Evolutionary conservation across 1,284 basidiomycete genomes (phyloP).

Genomic region (Ganoderma multipileum): DNA sequence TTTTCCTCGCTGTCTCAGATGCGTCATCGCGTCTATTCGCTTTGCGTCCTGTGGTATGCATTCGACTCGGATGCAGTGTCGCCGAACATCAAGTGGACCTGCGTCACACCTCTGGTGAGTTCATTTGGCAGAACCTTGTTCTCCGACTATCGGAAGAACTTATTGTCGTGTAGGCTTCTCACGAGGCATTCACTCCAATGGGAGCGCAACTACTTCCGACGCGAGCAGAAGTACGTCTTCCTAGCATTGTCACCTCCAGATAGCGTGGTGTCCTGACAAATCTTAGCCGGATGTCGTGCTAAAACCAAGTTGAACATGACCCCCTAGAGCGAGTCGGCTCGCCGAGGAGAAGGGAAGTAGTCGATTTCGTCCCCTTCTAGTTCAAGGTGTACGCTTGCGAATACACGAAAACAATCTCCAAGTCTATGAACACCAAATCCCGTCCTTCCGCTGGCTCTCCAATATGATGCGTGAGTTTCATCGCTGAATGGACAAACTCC

Average conservation of each 20-base stretch:
- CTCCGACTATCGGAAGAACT: neutral
- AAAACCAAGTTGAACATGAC: neutral
- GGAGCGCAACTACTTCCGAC: neutral
- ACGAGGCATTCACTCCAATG: neutral
- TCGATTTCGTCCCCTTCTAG: neutral
- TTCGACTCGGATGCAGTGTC: neutral
- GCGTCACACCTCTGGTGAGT: neutral
- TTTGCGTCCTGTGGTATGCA: neutral
- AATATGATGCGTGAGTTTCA: neutral
- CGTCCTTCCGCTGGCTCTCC: neutral
- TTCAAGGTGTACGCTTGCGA: neutral
- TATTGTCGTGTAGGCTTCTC: neutral
- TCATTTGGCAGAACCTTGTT: conserved; percentile 7
- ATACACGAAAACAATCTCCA: neutral
- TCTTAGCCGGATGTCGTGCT: neutral
- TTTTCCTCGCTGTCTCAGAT: neutral
- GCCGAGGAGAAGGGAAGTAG: neutral
- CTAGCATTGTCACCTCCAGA: neutral
- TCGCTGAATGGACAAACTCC: neutral
- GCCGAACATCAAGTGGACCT: conserved; percentile 3
- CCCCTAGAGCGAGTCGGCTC: neutral
- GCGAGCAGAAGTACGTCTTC: neutral
- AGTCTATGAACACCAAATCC: neutral
- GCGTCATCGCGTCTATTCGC: neutral
- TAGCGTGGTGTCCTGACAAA: neutral